Conservation (phyloP, 2,329 filamentous ascomycete genomes). For the Ascochyta fabae region DNA sequence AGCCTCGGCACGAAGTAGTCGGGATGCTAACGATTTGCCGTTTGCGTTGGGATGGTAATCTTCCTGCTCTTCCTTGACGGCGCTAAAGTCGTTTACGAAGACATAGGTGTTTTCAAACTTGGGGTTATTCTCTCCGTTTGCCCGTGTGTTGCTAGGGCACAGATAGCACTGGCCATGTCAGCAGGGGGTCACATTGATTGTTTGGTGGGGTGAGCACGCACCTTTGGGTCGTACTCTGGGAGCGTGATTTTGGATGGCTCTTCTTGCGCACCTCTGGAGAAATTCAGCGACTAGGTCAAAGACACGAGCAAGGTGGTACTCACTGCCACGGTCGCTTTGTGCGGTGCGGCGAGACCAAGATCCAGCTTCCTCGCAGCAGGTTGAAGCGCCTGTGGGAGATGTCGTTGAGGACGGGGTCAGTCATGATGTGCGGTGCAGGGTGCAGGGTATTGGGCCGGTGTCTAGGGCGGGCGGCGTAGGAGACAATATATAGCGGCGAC, state of each 20-base stretch:
- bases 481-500: conserved; percentile 12
- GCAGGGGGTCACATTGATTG: conserved; percentile 7
- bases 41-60: conserved; percentile 69
- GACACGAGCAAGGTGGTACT: conserved; percentile 46
- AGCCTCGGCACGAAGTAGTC: conserved; percentile 80
- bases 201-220: conserved; percentile 27
- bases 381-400: conserved; percentile 94
- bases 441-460: neutral
- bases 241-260: conserved; percentile 55
- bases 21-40: conserved; percentile 67
- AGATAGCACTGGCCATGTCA: conserved; percentile 76
- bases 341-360: conserved; percentile 93
- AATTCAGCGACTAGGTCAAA: conserved; percentile 12
- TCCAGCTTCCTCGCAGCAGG: conserved; percentile 85
- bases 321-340: conserved; percentile 99
- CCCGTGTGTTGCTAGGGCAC: conserved; percentile 88
- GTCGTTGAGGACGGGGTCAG: conserved; percentile 74
- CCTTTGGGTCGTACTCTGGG: conserved; percentile 78
- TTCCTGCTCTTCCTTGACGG: conserved; percentile 90
- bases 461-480: conserved; percentile 7
- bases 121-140: conserved; percentile 85
- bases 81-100: conserved; percentile 97
- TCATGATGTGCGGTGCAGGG: conserved; percentile 43
- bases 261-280: conserved; percentile 56
- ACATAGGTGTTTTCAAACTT: conserved; percentile 86